Evolutionary conservation across 1,139 yeast genomes (phyloP), one percentile per base, ranked within the genome.

Genomic region (Yamadazyma diospyri): DNA sequence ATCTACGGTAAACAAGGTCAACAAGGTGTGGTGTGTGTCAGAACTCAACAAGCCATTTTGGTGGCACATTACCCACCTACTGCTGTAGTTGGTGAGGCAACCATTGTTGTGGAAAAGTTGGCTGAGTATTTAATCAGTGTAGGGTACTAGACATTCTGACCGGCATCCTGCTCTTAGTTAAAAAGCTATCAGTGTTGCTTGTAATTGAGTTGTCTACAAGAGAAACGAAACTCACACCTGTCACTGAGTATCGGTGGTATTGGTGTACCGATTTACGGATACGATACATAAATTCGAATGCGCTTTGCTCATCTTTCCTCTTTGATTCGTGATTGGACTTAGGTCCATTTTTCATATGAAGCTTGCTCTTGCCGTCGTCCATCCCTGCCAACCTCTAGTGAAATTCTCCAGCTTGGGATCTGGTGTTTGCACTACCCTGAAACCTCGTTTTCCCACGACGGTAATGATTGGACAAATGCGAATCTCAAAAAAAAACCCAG

Each of bases 11-110:
- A 92, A 69, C 88, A 82, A 46, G 82, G 70, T 38, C 87, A 81
- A 38, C 86, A 83, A 48, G 98, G 98, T 46, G 73, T 92, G 38
- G 66, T 92, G 46, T 84, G 89, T 44, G 97, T 92, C 33, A 82
- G 95, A 71, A 88, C 97, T 39, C 84, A 80, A 56, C 97, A 89
- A 63, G 88, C 97, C 26, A 79, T 92, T 38, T 66, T 92, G 55
- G 65, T 94, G 53, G 97, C 94, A n/a, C 97, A 92, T 61, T 94
- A 92, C 58, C 95, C 97, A 10, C 75, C 81, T 13, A 87, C 87
- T 37, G 81, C 86, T 33, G 94, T 81, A 57, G 88, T 97, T 20
- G 96, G 95, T 47, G 96, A 86, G 55, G 98, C 98, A 37, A 84
- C 97, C 42, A 77, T 84, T 50, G 82, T 88, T 44, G 96, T 89